These are phyloP conservation scores for Phycomyces blakesleeanus DNA, from an alignment of 192 early-diverging fungal genomes.

Conservation along the genomic window DNA sequence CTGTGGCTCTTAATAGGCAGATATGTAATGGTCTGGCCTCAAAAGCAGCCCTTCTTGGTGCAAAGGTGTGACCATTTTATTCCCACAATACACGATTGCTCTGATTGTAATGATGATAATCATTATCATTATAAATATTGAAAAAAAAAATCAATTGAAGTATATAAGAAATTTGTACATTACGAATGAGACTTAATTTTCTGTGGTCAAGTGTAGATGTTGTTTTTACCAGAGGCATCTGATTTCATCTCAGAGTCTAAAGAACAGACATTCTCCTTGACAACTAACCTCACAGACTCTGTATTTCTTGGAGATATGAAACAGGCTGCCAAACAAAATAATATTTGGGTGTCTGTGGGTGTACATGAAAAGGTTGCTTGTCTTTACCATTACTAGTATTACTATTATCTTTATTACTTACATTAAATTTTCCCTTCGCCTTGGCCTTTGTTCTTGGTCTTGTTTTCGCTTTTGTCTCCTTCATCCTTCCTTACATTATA, in stretches of 20 bases:
- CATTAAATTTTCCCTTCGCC: too few relatives aligned
- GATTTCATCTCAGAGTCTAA: constrained; percentile 70
- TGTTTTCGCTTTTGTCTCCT: too few relatives aligned
- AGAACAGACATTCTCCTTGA: constrained; percentile 45
- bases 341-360: constrained; percentile 73
- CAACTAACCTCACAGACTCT: constrained; percentile 40
- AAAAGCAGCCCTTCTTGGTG: constrained; percentile 52
- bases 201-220: constrained; percentile 44
- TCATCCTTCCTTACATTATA: too few relatives aligned
- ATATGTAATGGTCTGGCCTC: constrained; percentile 57
- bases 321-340: constrained; percentile 50
- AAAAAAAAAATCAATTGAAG: too few relatives aligned
- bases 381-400: too few relatives aligned
- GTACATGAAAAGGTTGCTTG: constrained; percentile 66
- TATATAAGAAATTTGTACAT: too few relatives aligned
- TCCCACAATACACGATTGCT: not conserved
- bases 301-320: constrained; percentile 61
- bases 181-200: too few relatives aligned
- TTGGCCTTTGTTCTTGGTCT: too few relatives aligned
- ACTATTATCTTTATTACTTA: too few relatives aligned
- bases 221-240: constrained; percentile 81
- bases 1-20: constrained; percentile 53
- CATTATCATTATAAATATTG: too few relatives aligned
- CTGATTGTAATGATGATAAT: too few relatives aligned
- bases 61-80: constrained; percentile 39